These are phyloP conservation scores for Iris macrosiphon DNA, from an alignment of 106 monocot species.

Conservation along the genomic window DNA sequence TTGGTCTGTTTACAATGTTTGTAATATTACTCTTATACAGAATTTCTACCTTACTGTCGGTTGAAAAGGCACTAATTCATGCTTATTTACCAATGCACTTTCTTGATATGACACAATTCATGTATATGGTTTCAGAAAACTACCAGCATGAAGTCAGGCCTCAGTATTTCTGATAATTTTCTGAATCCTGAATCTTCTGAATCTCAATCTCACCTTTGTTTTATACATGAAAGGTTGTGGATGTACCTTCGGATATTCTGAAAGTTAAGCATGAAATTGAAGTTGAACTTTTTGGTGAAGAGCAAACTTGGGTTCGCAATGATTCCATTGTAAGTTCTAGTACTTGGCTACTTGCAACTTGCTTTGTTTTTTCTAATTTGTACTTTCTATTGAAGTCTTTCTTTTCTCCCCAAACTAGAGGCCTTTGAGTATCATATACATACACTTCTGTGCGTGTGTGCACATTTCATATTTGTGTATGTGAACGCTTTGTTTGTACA, in stretches of 20 bases:
- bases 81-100: too few relatives aligned
- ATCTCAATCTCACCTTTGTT: not conserved
- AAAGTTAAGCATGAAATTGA: slow-evolving; percentile 74
- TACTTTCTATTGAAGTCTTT: not conserved
- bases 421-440: not conserved
- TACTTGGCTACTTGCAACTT: not conserved
- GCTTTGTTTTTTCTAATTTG: not conserved
- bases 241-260: slow-evolving; percentile 51
- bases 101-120: too few relatives aligned
- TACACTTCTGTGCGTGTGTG: not conserved
- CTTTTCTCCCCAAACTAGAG: not conserved
- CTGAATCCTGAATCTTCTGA: too few relatives aligned
- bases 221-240: slow-evolving; percentile 29
- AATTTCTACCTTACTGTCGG: too few relatives aligned
- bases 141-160: slow-evolving; percentile 3
- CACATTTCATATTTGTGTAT: not conserved
- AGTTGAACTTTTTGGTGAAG: slow-evolving; percentile 54
- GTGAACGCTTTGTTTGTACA: not conserved
- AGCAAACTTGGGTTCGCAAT: slow-evolving; percentile 62
- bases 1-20: too few relatives aligned
- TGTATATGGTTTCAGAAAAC: too few relatives aligned
- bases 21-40: too few relatives aligned
- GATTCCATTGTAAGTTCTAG: slow-evolving; percentile 53
- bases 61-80: too few relatives aligned
- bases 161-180: not conserved